Evolutionary conservation across 345 rosid species (phyloP).

Genomic region (Dipteronia sinensis): DNA sequence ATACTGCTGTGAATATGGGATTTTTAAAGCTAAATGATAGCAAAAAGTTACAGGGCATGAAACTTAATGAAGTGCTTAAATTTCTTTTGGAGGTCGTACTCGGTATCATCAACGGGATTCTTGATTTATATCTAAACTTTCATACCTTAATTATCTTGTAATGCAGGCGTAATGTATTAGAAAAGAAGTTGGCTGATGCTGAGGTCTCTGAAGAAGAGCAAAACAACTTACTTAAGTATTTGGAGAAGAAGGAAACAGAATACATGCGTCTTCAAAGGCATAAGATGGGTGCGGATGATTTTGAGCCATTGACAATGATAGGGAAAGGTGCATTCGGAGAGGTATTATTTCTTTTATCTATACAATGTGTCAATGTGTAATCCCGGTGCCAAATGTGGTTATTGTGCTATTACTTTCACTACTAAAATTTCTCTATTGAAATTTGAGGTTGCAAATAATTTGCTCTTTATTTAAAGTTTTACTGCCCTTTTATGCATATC

Average conservation of each 20-base stretch:
- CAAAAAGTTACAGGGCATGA: not conserved
- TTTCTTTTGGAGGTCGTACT: not conserved
- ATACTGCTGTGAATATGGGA: not conserved
- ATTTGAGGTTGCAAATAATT: slow-evolving; percentile 2
- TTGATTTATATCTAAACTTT: slow-evolving; percentile 4
- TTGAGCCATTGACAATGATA: slow-evolving; percentile 97
- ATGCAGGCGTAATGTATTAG: slow-evolving; percentile 81
- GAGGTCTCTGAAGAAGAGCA: slow-evolving; percentile 98
- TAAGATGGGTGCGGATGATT: slow-evolving; percentile 99
- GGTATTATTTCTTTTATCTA: slow-evolving; percentile 45
- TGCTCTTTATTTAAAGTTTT: not conserved
- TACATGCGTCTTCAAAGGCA: slow-evolving; percentile 97
- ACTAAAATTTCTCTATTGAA: not conserved
- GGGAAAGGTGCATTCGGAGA: slow-evolving; percentile 99
- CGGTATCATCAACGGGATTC: not conserved
- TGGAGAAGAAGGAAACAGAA: slow-evolving; percentile 96
- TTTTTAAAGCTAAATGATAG: not conserved
- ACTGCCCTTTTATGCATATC: not conserved
- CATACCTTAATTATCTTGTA: slow-evolving; percentile 15
- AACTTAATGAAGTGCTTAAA: not conserved
- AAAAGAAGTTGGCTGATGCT: slow-evolving; percentile 97
- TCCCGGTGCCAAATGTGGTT: not conserved
- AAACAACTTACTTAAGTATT: slow-evolving; percentile 70
- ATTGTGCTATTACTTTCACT: not conserved
- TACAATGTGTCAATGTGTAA: slow-evolving; percentile 10